Evolutionary conservation across 2,329 filamentous ascomycete species (phyloP).

Genomic region (Coleophoma cylindrospora): DNA sequence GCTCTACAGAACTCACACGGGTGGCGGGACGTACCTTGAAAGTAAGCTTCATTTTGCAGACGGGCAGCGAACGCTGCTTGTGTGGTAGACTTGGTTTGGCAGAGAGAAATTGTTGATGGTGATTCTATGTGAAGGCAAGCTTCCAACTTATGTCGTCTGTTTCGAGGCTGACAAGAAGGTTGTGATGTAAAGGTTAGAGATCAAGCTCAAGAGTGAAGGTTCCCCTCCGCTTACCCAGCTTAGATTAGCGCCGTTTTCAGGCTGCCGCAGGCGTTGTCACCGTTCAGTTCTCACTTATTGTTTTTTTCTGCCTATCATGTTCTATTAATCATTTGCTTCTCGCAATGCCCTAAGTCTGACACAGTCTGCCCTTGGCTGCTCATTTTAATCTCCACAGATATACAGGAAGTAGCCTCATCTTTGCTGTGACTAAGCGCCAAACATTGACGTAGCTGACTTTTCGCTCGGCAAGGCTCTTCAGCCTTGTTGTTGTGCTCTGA

Average conservation of each 20-base stretch:
- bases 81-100: not conserved
- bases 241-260: not conserved
- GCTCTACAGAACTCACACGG: conserved; percentile 15
- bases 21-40: conserved; percentile 53
- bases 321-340: no score
- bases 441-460: not conserved
- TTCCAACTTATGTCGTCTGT: not conserved
- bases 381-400: no score
- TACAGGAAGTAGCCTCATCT: no score
- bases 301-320: no score
- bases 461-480: not conserved
- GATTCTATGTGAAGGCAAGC: not conserved
- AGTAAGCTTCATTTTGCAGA: conserved; percentile 61
- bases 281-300: not conserved
- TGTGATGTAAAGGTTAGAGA: no score
- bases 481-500: not conserved
- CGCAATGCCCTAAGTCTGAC: no score
- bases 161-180: not conserved
- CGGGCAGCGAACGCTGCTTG: not conserved
- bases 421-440: no score
- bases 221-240: not conserved
- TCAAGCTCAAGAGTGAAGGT: no score
- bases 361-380: no score
- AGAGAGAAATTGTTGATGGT: not conserved
- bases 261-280: not conserved